Percentiles rank a stretch among this genome's conserved stretches.
Conservation (phyloP, 2,329 filamentous ascomycete species). For the Cladosporium oxysporum region DNA sequence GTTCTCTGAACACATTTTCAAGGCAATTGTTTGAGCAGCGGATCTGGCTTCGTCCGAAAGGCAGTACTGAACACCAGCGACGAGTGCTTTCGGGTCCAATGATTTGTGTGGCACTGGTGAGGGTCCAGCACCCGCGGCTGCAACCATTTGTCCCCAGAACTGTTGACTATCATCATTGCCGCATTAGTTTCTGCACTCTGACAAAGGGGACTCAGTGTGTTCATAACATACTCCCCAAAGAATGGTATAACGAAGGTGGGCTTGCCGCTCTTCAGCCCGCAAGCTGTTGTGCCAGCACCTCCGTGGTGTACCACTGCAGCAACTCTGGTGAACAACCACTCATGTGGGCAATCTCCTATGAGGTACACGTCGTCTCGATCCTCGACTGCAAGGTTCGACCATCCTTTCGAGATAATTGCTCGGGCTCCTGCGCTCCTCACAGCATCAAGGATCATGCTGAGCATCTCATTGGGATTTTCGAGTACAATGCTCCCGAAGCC, state of each 20-base stretch:
- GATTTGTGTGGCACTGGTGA: constrained; percentile 80
- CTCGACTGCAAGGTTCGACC: constrained; percentile 56
- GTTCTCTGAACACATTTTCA: constrained; percentile 64
- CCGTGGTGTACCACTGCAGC: constrained; percentile 58
- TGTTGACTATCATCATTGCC: constrained; percentile 45
- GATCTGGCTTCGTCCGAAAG: constrained; percentile 58
- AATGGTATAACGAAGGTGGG: constrained; percentile 58
- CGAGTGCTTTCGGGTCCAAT: constrained; percentile 47
- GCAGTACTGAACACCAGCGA: constrained; percentile 45
- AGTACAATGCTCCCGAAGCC: constrained; percentile 77
- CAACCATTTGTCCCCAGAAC: constrained; percentile 53
- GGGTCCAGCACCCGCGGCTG: constrained; percentile 54
- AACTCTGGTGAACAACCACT: constrained; percentile 58
- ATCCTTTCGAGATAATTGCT: constrained; percentile 73
- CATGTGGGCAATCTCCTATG: constrained; percentile 55
- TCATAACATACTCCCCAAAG: constrained; percentile 52
- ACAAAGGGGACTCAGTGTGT: constrained; percentile 34
- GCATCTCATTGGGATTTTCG: constrained; percentile 68
- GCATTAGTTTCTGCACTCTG: constrained; percentile 37
- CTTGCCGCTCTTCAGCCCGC: constrained; percentile 50
- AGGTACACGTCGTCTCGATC: constrained; percentile 43
- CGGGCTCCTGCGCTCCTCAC: constrained; percentile 62
- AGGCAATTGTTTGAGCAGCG: constrained; percentile 61
- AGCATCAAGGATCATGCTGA: constrained; percentile 70
- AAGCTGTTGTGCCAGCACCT: constrained; percentile 59